These are phyloP conservation scores for Colletotrichum kahawae DNA, from an alignment of 2,329 filamentous ascomycete genomes.

Conservation along the genomic window DNA sequence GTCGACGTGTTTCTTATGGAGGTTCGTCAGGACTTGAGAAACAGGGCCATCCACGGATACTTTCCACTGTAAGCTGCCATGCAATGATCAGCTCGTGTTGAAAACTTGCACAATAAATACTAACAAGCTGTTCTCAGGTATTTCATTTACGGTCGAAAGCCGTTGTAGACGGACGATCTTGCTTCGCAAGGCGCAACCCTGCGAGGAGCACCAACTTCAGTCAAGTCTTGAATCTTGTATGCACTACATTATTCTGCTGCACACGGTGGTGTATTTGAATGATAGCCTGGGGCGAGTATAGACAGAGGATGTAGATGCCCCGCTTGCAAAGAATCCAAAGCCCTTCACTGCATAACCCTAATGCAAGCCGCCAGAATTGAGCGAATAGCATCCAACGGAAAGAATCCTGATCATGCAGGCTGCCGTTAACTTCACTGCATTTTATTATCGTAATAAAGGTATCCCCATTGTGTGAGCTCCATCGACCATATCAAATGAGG, in stretches of 20 bases:
- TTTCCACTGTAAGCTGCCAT: neutral
- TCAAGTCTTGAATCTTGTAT: neutral
- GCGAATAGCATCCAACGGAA: neutral
- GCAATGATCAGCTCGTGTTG: neutral
- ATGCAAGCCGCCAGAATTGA: neutral
- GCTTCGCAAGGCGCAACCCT: no score
- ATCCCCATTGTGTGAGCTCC: rapidly evolving
- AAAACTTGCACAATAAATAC: rapidly evolving
- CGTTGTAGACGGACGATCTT: neutral
- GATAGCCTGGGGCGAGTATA: neutral
- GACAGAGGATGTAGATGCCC: rapidly evolving
- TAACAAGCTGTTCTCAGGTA: rapidly evolving
- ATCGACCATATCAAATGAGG: neutral
- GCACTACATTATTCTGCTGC: rapidly evolving
- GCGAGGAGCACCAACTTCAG: rapidly evolving
- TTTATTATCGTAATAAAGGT: neutral
- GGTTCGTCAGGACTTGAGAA: neutral
- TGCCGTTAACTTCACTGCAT: neutral
- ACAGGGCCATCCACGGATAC: neutral
- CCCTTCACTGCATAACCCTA: neutral
- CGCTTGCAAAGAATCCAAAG: rapidly evolving
- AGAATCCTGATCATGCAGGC: neutral
- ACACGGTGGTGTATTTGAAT: rapidly evolving
- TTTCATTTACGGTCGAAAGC: neutral
- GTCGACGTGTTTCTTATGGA: neutral